Base-by-base conservation (phyloP, 805 yeast genomes). In the Blastobotrys mokoenaii region DNA sequence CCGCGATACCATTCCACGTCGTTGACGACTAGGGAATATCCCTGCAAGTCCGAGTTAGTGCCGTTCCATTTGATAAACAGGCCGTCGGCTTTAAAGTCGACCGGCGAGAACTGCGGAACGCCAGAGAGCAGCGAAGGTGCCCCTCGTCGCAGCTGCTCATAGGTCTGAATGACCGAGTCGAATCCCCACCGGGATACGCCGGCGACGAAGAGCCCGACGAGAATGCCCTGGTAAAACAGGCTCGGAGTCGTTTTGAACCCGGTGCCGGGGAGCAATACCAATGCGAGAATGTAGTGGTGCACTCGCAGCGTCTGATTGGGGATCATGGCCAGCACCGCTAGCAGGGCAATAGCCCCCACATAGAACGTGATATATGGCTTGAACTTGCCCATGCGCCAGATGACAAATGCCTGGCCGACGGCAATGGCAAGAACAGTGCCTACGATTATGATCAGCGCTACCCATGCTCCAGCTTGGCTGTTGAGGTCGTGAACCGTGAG, bases 171-270 rank as follows among this genome's bases (percentile, higher is more conserved):
- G 46, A 90, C 78, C 11, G 96, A 80, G 2, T 94, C 97, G 56
- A 84, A 80, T 46, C 93, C 97, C 98, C 98, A 90, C 46, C 94
- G 69, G 0, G 94, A 77, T 1, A 86, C 79, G 0, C 98, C 98
- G 17, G 89, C 82, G 4, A 88, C 69, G 41, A 84, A 72, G 38
- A 90, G 67, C 0, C 97, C 98, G 0, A 86, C 60, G 18, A 90
- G 66, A 1, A 90, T 74, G 1, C 97, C 97, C 60, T 89, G 96
- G 58, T 85, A 82, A 7, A 82, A 55, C 52, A 83, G 69, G 12
- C 63, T 56, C 9, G 64, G 55, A 4, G 65, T 52, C 15, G 67
- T 62, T 39, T 56, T 51, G 35, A 75, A 59, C 0, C 93, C 89
- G 36, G 96, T 85, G 0, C 96, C 97, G 0, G 96, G 95, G 1